Base-by-base conservation (phyloP, 2,329 filamentous ascomycete species). In the Dothiorella sarmentorum region DNA sequence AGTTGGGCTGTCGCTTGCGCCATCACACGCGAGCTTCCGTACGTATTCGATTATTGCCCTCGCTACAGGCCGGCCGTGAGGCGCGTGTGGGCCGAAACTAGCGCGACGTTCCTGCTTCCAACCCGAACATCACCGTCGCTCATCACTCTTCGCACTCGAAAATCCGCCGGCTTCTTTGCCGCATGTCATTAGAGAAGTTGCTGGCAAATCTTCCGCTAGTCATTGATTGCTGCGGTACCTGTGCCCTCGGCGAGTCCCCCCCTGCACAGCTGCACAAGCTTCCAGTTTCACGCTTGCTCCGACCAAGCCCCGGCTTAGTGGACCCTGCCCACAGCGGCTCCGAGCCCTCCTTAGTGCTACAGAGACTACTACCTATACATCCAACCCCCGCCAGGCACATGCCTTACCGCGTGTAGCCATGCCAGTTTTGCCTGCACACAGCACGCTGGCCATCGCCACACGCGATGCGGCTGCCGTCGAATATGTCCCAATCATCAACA, bases 211-310 rank as follows among this genome's bases (percentile, higher is more conserved):
- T n/a, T n/a, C n/a, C n/a, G n/a, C n/a, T n/a, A n/a, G n/a, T n/a
- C n/a, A n/a, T n/a, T n/a, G n/a, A n/a, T 7, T 24, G 20, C 18
- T 17, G 49, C 29, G 18, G 49, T 20, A 20, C 49, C 33, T 35
- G 13, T 40, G 27, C 17, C 49, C 49, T 22, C n/a, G n/a, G n/a
- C n/a, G n/a, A n/a, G n/a, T n/a, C n/a, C n/a, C n/a, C n/a, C n/a
- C n/a, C n/a, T n/a, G n/a, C n/a, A n/a, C n/a, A n/a, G n/a, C n/a
- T n/a, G n/a, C n/a, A n/a, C n/a, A n/a, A 40, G 35, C 35, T 37
- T 15, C 35, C 49, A 38, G 49, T 53, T 53, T 53, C 49, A 53
- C 49, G 49, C 49, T 40, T 53, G 49, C 22, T 22, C 22, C 7
- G 13, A 31, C 49, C 49, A 13, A 35, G 33, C 15, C 24, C 15